Evolutionary conservation across 306 rosid species (phyloP), one percentile per base, ranked within the genome.

Genomic region (Sicyos edulis): DNA sequence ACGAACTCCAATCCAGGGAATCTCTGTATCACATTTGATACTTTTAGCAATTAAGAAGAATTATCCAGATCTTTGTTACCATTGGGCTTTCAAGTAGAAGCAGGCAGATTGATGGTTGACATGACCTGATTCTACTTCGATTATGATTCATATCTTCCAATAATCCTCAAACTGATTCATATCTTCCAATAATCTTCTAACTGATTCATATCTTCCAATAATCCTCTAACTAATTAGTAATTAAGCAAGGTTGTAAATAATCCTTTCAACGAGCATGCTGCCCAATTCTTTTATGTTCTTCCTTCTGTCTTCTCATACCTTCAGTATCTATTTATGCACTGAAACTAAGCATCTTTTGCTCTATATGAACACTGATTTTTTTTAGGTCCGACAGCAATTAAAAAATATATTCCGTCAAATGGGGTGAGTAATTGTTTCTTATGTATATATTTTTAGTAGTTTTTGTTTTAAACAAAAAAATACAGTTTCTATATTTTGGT

Each of bases 321-420:
- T 64, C 16, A 16, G 54, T 2, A 21, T 47, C 72, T 67, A 7
- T 40, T 45, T 40, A 60, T 26, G 51, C n/a, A 44, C 21, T 65
- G 51, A 26, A 59, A 47, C 53, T 37, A 32, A 20, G 19, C 14
- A 40, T 47, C 73, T 67, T 12, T 58, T 42, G 37, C 63, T 29
- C 29, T 44, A 11, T 7, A 22, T 54, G 45, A 52, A 32, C 37
- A 32, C 17, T 63, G 76, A 45, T 74, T 49, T 32, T 73, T 44
- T 34, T 79, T 85, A 92, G 98, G 98, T 93, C 11, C 87, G 95
- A 15, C 47, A 78, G 69, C 97, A 88, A 77, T 42, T 93, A 62
- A 93, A 87, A 85, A 82, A 85, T 73, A 88, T 93, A 73, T 93
- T 93, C 83, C 85, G 78, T 17, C 90, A 84, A 70, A 90, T 93